phyloP scores from a whole-genome alignment of 2,329 filamentous ascomycete genomes.

The Niveomyces coronatus region DNA sequence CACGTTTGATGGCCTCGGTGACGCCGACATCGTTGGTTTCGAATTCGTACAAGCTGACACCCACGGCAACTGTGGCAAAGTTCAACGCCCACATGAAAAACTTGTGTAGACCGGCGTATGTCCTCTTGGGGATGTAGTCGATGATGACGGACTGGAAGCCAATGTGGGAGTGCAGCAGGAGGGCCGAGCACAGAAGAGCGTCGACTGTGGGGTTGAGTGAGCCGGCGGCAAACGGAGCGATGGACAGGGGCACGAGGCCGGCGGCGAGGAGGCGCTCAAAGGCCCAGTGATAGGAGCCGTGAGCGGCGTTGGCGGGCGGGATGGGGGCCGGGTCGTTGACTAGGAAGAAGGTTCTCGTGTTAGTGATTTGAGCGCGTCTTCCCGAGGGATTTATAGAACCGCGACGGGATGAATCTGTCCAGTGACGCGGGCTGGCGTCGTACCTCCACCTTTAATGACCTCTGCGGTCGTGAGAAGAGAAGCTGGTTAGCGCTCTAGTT shows the following conservation, averaged over 20 bases:
- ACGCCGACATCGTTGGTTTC: conserved; percentile 97
- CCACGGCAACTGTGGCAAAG: conserved; percentile 66
- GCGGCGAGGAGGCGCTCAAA: conserved; percentile 82
- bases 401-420: no score
- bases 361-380: conserved; percentile 5
- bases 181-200: conserved; percentile 68
- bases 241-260: conserved; percentile 73
- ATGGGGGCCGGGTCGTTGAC: conserved; percentile 81
- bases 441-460: conserved; percentile 66
- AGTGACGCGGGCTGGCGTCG: no score
- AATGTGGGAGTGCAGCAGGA: conserved; percentile 90
- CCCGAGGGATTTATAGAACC: neutral
- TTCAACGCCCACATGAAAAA: conserved; percentile 71
- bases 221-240: conserved; percentile 86
- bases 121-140: conserved; percentile 76
- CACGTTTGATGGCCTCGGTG: conserved; percentile 75
- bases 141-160: conserved; percentile 85
- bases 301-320: conserved; percentile 59
- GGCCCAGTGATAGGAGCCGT: conserved; percentile 98
- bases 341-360: conserved; percentile 19
- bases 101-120: conserved; percentile 57
- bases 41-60: conserved; percentile 90
- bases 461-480: conserved; percentile 36
- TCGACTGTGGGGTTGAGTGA: conserved; percentile 84
- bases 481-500: neutral